Evolutionary conservation across 1,284 basidiomycete species (phyloP), one percentile per base, ranked within the genome.

Genomic region (Cryptococcus sp.): DNA sequence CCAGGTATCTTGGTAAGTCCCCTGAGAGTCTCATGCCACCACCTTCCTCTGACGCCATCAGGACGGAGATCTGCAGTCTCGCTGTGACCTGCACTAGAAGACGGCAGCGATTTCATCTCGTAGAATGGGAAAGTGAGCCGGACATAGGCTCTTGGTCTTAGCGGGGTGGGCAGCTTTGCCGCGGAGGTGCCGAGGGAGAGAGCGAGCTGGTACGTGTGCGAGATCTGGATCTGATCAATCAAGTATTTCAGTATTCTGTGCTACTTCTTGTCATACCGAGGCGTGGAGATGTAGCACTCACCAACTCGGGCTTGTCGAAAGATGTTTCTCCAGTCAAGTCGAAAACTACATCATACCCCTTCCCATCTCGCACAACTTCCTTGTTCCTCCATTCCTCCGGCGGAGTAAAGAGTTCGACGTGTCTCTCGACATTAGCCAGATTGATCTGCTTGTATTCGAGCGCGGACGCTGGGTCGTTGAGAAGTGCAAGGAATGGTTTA

Each of bases 1-100:
- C 79, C 85, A 57, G 85, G 79, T 47, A 93, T 86, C n/a, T 84
- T 83, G 41, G 86, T 89, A 60, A 93, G 73, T 66, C 85, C 86
- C 38, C 91, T 84, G 43, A 91, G 78, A 1, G 88, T 85, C 80
- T 93, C 91, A 69, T 93, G 91, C 90, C 91, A 93, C 91, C 91
- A 94, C 22, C 82, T 85, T 13, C 91, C 91, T 54, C 87, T 80
- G 5, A 86, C 83, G 35, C 86, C 88, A 50, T 84, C 81, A 0
- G 91, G 91, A 69, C 88, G 88, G 40, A 88, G 79, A 60, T 88
- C 86, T 10, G 67, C 66, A 13, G 50, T 49, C 80, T 93, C 91
- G 49, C 84, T 80, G 61, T 88, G 85, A 15, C 82, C 68, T 25
- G 83, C 81, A 3, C 70, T 69, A 3, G 68, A 68, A 10, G 66